Evolutionary conservation across 257 asterid species (phyloP), one percentile per base, ranked within the genome.

Genomic region (Echites panduratus): DNA sequence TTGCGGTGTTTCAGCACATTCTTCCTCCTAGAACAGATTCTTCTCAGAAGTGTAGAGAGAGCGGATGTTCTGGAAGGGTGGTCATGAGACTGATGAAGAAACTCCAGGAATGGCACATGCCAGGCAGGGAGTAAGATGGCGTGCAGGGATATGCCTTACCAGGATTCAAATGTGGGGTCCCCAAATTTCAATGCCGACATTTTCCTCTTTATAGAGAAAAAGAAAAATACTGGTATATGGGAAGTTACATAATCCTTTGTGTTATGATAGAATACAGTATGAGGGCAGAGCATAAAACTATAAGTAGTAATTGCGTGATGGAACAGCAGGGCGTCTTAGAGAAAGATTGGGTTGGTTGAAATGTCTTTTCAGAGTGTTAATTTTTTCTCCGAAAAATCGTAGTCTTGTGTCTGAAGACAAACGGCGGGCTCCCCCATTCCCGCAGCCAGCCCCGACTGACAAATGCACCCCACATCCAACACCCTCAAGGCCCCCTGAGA

Each of bases 121-220:
- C 59, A 5, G 27, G 47, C 74, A 70, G 70, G 49, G 74, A 16
- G 54, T 19, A 48, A 17, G 52, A 19, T 53, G 68, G 73, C 70
- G 24, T 57, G 73, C 71, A 79, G 66, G 74, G 81, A 45, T 44
- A 76, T 47, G 73, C 58, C 73, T 71, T 35, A 73, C 75, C 19
- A 2, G 70, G 64, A 76, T 76, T 54, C 78, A 74, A 73, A 71
- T 68, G 61, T 71, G 87, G 84, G 88, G 9, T 79, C 82, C 67
- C 59, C 78, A 20, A 74, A 57, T 19, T 58, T 47, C 82, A 77
- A 72, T 80, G 84, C 87, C 87, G 91, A 89, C 92, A 85, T 77
- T 74, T 72, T 65, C 67, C 67, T 40, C n/a, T 52, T 38, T 41
- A 66, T 7, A 26, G 32, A 40, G 16, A 44, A 11, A 22, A 2